Evolutionary conservation across 2,329 filamentous ascomycete species (phyloP).

Genomic region (Botrytis paeoniae): DNA sequence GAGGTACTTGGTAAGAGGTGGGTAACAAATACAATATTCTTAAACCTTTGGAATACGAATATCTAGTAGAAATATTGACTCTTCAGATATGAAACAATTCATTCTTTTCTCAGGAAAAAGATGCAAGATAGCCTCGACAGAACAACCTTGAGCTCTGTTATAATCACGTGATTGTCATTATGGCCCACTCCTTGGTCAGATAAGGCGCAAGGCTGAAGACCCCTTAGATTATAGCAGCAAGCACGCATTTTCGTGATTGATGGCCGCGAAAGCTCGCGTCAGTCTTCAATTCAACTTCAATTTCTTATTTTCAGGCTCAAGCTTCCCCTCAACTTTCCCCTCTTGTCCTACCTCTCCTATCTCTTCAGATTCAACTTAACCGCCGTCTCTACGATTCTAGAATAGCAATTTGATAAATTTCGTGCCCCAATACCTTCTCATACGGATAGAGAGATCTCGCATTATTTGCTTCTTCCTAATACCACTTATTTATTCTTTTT

Average conservation of each 20-base stretch:
- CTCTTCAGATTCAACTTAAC: not conserved
- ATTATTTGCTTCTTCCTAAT: not conserved
- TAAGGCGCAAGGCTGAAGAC: not conserved
- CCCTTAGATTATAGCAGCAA: not conserved
- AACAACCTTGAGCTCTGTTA: not conserved
- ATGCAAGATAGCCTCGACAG: not conserved
- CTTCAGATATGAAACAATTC: not conserved
- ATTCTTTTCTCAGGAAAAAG: not conserved
- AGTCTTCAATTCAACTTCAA: slow-evolving; percentile 2
- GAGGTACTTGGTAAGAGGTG: too few species aligned
- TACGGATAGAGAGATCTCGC: not conserved
- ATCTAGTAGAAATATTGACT: not conserved
- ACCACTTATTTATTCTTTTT: not conserved
- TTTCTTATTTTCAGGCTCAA: not conserved
- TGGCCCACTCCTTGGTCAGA: not conserved
- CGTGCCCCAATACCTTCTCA: not conserved
- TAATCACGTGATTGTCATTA: not conserved
- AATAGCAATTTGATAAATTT: not conserved
- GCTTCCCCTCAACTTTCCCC: not conserved
- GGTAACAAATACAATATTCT: too few species aligned
- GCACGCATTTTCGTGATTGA: slow-evolving; percentile 14
- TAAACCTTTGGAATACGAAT: not conserved
- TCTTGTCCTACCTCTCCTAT: not conserved
- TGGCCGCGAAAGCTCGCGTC: not conserved
- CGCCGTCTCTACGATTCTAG: not conserved